Percentiles rank a stretch among this genome's conserved stretches.
Conservation (phyloP, 1,284 basidiomycete genomes). For the Trametes versicolor region DNA sequence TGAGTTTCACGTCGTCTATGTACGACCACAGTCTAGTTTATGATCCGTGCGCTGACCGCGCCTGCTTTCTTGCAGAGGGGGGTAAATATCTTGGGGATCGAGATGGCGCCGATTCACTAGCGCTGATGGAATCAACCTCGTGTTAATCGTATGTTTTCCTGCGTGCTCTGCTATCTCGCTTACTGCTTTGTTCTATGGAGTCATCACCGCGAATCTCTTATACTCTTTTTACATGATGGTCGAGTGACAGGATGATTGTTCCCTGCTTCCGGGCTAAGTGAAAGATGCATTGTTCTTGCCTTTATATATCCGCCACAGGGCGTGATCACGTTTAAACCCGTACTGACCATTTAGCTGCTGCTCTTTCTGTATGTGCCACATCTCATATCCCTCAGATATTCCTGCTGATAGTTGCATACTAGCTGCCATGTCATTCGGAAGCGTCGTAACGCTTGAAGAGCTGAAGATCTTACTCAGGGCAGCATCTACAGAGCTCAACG, state of each 20-base stretch:
- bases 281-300: too few relatives aligned
- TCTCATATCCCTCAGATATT: not conserved
- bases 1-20: conserved; percentile 30
- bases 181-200: not conserved
- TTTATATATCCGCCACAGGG: too few relatives aligned
- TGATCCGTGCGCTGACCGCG: not conserved
- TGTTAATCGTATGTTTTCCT: not conserved
- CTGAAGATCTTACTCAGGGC: not conserved
- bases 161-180: too few relatives aligned
- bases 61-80: conserved; percentile 47
- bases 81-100: conserved; percentile 57
- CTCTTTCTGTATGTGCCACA: not conserved
- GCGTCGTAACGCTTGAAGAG: not conserved
- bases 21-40: not conserved
- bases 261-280: too few relatives aligned
- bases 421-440: not conserved
- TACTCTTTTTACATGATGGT: not conserved
- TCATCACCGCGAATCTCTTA: not conserved
- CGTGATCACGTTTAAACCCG: too few relatives aligned
- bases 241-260: too few relatives aligned
- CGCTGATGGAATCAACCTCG: not conserved
- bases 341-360: too few relatives aligned
- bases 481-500: conserved; percentile 1
- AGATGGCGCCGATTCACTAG: conserved; percentile 34
- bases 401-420: not conserved